Percentiles rank a stretch among this genome's conserved stretches.
Evolutionary conservation across 2,329 filamentous ascomycete genomes (phyloP).

Genomic region (Sclerotiophoma versabilis): DNA sequence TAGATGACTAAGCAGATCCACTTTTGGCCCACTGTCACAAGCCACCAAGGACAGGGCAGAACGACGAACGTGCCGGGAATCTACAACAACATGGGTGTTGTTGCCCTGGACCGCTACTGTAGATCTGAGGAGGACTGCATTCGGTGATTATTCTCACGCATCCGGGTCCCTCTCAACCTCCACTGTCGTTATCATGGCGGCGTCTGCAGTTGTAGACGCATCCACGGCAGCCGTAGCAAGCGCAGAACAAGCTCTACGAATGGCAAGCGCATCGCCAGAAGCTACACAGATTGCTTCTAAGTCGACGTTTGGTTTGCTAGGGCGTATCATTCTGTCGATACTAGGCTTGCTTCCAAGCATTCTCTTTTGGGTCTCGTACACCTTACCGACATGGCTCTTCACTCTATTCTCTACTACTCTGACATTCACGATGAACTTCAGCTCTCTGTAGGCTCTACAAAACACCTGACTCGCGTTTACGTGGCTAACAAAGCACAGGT

Average conservation of each 20-base stretch:
- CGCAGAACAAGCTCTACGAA: conserved; percentile 4
- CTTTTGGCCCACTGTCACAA: conserved; percentile 25
- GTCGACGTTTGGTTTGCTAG: conserved; percentile 54
- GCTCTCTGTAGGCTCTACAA: conserved; percentile 73
- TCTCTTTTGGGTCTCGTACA: conserved; percentile 83
- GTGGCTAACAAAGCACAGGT: conserved; percentile 41
- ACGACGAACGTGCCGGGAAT: conserved; percentile 30
- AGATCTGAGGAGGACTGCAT: conserved; percentile 5
- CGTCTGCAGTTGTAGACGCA: conserved; percentile 30
- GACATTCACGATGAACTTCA: conserved; percentile 99
- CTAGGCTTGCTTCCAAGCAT: conserved; percentile 63
- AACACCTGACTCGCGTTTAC: background rate
- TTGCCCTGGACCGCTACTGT: conserved; percentile 9
- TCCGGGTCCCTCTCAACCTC: conserved; percentile 2
- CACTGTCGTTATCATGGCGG: conserved; percentile 33
- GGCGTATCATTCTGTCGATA: conserved; percentile 57
- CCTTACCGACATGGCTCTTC: conserved; percentile 87
- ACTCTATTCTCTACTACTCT: conserved; percentile 88
- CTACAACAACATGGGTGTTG: conserved; percentile 28
- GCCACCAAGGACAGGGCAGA: conserved; percentile 21
- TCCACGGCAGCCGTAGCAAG: conserved; percentile 26
- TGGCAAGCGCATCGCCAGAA: background rate
- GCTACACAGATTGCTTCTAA: conserved; percentile 30
- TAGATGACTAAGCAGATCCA: conserved; percentile 18
- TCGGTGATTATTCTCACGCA: conserved; percentile 9